These are phyloP conservation scores for Calonectria montana DNA, from an alignment of 2,329 filamentous ascomycete species.

Conservation along the genomic window DNA sequence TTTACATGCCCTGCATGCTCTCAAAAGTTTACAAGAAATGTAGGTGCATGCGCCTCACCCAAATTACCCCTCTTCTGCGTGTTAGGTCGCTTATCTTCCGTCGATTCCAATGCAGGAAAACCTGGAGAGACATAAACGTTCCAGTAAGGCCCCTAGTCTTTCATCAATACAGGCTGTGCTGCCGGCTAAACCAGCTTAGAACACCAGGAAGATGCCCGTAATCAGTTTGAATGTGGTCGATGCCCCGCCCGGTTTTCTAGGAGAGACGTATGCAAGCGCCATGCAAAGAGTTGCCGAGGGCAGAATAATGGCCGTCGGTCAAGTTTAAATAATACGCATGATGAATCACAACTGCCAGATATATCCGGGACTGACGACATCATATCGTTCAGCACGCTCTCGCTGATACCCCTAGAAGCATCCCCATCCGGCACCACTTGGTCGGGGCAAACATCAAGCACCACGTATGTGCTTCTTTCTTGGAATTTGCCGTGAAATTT, in stretches of 20 bases:
- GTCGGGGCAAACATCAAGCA: neutral
- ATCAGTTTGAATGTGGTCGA: neutral
- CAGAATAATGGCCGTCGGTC: conserved; percentile 31
- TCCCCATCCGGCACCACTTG: neutral
- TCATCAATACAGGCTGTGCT: neutral
- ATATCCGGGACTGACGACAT: neutral
- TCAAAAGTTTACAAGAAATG: conserved; percentile 1
- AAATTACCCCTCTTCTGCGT: neutral
- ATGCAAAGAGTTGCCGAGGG: conserved; percentile 21
- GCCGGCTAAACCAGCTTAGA: neutral
- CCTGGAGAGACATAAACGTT: neutral
- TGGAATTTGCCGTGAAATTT: neutral
- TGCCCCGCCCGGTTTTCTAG: neutral
- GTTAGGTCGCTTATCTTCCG: neutral
- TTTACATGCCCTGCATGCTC: neutral
- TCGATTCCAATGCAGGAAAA: neutral
- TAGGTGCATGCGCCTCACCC: neutral
- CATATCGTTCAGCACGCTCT: neutral
- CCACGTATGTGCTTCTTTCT: neutral
- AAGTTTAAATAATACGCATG: conserved; percentile 35
- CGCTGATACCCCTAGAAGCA: neutral
- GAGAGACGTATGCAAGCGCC: neutral
- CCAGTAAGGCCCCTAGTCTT: neutral
- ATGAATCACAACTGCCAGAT: conserved; percentile 20
- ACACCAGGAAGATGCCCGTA: neutral